A percentile compares a stretch with the other conserved stretches of the same genome.
These are phyloP conservation scores for Microbotryum saponariae DNA, from an alignment of 1,284 basidiomycete species.

Conservation along the genomic window DNA sequence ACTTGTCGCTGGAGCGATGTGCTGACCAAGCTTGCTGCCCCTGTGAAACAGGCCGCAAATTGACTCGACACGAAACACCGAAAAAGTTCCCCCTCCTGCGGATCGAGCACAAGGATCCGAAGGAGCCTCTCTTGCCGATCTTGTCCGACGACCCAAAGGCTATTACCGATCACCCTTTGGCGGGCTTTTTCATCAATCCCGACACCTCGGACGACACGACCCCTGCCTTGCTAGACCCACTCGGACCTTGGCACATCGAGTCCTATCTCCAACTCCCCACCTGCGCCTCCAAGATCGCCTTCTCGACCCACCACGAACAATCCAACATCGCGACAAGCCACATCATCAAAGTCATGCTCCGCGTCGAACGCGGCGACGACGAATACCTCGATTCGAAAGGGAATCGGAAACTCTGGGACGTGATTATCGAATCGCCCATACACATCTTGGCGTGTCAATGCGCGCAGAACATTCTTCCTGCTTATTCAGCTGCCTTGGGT, in stretches of 20 bases:
- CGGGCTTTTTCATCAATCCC: conserved; percentile 34
- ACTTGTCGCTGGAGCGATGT: no score
- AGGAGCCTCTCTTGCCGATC: conserved; percentile 59
- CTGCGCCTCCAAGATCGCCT: conserved; percentile 53
- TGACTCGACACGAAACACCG: conserved; percentile 68
- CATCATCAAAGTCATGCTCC: conserved; percentile 69
- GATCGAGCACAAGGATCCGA: conserved; percentile 54
- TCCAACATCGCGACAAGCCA: conserved; percentile 76
- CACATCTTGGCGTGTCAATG: conserved; percentile 66
- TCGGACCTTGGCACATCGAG: conserved; percentile 53
- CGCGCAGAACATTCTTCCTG: conserved; percentile 29
- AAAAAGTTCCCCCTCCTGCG: conserved; percentile 60
- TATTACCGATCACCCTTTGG: conserved; percentile 31
- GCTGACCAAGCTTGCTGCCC: no score
- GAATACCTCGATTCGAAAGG: conserved; percentile 57
- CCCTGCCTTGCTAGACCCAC: conserved; percentile 46
- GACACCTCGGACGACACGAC: conserved; percentile 40
- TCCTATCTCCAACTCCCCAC: conserved; percentile 44
- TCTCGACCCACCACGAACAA: conserved; percentile 72
- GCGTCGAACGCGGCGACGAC: conserved; percentile 75
- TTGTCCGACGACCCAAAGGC: conserved; percentile 44
- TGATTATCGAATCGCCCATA: conserved; percentile 76
- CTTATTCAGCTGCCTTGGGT: conserved; percentile 6
- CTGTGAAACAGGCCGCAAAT: conserved; percentile 40
- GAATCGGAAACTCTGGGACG: conserved; percentile 67